Evolutionary conservation across 129 eudicot species (phyloP), one percentile per base, ranked within the genome.

Genomic region (Chrysanthemum lavandulifolium): DNA sequence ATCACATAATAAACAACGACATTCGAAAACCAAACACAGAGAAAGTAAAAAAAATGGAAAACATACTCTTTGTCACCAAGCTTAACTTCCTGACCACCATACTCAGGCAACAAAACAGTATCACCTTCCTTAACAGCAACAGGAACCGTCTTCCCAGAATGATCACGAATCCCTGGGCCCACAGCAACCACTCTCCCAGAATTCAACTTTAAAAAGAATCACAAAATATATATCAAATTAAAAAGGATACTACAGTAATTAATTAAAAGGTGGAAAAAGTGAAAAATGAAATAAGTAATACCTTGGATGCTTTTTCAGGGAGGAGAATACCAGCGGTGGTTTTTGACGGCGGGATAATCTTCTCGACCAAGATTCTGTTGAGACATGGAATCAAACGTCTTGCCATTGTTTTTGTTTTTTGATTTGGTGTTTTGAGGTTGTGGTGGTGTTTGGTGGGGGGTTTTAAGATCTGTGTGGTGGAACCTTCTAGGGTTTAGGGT

Each of bases 251-350:
- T 3, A 31, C 25, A 31, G 0, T 31, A 29, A 4, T 29, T 29
- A 31, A 31, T 4, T 31, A 31, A 31, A 4, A 31, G 36, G 36
- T 31, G 36, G 0, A 4, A 57, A 57, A 23, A 40, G 12, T 21
- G 33, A 27, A 23, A 6, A 65, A 48, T 18, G 11, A 6, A 8
- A 2, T 3, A 49, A 5, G 61, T 1, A 9, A 31, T 66, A 91
- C 97, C 96, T 91, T 88, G 57, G 82, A 47, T 3, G 95, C 76
- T 69, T 88, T 83, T 73, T 91, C 98, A 1, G 98, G 98, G 61
- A 92, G 98, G 25, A 92, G 91, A 73, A 92, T 92, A 14, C 98
- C 98, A 19, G 96, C 86, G 5, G 89, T 67, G 67, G 98, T 92
- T 81, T 92, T 92, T 64, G 98, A 80, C 0, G 96, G 96, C 43